phyloP scores from a whole-genome alignment of 2,329 filamentous ascomycete genomes.

The Phoma sp. region DNA sequence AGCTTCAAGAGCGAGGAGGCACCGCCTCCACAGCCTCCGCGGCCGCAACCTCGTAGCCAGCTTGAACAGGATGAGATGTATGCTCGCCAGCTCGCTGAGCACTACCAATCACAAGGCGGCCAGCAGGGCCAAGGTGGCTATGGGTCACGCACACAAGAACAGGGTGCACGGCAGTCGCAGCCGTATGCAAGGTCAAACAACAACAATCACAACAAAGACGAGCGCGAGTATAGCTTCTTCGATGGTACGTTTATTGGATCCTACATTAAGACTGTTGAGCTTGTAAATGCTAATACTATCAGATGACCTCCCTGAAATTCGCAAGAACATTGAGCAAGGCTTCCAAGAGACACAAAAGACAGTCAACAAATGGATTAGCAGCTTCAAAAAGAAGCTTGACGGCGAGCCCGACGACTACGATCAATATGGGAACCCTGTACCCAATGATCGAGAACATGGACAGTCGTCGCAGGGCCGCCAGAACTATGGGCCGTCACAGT shows the following conservation, averaged over 20 bases:
- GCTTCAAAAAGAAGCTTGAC: conserved; percentile 90
- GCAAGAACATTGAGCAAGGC: conserved; percentile 90
- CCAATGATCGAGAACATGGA: conserved; percentile 18
- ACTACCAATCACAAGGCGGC: conserved; percentile 67
- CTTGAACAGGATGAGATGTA: conserved; percentile 90
- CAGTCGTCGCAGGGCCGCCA: conserved; percentile 43
- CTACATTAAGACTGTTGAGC: background rate
- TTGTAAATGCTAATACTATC: conserved; percentile 44
- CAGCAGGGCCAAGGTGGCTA: conserved; percentile 33
- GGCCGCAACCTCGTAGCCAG: conserved; percentile 77
- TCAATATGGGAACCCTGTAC: conserved; percentile 58
- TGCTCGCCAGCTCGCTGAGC: conserved; percentile 89
- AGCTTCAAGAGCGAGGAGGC: conserved; percentile 56
- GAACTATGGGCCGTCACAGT: conserved; percentile 49
- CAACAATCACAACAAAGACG: conserved; percentile 32
- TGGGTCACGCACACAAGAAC: conserved; percentile 35
- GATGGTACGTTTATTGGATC: conserved; percentile 59
- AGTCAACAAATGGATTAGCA: conserved; percentile 91
- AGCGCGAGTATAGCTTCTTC: conserved; percentile 84
- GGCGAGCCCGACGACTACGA: conserved; percentile 74
- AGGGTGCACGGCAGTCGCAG: conserved; percentile 54
- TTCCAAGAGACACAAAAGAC: conserved; percentile 93
- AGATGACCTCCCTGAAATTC: conserved; percentile 88
- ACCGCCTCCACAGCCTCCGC: conserved; percentile 81
- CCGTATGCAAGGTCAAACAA: conserved; percentile 39